A percentile compares a stretch with the other conserved stretches of the same genome.
These are phyloP conservation scores for Coriaria nepalensis DNA, from an alignment of 306 rosid species.

Conservation along the genomic window DNA sequence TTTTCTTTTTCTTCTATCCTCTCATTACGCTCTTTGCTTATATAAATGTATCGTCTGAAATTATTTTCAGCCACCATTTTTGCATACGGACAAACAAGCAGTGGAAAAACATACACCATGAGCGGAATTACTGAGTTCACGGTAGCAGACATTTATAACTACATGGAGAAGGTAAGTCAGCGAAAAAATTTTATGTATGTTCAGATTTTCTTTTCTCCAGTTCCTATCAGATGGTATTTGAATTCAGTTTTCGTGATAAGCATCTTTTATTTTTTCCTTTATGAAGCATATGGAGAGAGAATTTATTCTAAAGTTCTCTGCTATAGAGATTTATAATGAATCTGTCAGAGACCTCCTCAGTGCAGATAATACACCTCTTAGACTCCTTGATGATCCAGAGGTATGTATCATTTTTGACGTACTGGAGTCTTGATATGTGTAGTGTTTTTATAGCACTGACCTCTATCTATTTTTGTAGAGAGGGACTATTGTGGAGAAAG, in stretches of 20 bases:
- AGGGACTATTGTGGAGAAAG: conserved; percentile 87
- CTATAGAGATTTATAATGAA: conserved; percentile 90
- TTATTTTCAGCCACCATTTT: conserved; percentile 1
- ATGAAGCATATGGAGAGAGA: conserved; percentile 76
- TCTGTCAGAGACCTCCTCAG: conserved; percentile 81
- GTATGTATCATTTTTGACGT: neutral
- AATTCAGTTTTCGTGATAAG: too few relatives aligned
- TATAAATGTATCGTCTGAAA: conserved; percentile 2
- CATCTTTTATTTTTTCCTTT: conserved; percentile 1
- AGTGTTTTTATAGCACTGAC: conserved; percentile 14
- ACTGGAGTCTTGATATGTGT: neutral
- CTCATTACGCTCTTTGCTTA: neutral
- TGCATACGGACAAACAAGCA: conserved; percentile 7
- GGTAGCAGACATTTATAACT: conserved; percentile 14
- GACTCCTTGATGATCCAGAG: conserved; percentile 7
- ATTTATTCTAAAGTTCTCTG: conserved; percentile 66
- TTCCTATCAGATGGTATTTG: neutral
- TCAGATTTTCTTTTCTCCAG: neutral
- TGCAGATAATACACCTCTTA: conserved; percentile 37
- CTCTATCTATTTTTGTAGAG: conserved; percentile 43
- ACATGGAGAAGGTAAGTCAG: conserved; percentile 48
- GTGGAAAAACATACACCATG: conserved; percentile 3
- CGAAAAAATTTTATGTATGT: conserved; percentile 8
- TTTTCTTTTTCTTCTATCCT: conserved; percentile 16
- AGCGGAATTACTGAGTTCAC: conserved; percentile 1